phyloP scores from a whole-genome alignment of 2,329 filamentous ascomycete species.

The Scolecobasidium constrictum region DNA sequence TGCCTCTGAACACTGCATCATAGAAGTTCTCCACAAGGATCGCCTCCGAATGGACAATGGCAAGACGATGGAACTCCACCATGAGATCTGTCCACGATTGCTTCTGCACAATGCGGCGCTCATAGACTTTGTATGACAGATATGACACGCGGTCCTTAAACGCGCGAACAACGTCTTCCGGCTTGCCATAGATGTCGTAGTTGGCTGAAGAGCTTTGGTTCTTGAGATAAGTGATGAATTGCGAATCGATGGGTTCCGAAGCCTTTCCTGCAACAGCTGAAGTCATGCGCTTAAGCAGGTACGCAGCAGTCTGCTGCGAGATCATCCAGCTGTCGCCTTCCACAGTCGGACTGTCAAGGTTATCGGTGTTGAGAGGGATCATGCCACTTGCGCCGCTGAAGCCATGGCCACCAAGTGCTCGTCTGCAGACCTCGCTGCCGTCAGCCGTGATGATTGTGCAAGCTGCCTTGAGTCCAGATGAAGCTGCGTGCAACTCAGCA shows the following conservation, averaged over 20 bases:
- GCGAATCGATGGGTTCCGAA: neutral
- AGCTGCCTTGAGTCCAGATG: conserved; percentile 42
- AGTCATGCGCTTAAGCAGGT: conserved; percentile 42
- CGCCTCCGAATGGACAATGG: conserved; percentile 35
- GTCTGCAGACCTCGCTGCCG: conserved; percentile 42
- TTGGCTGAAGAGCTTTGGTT: conserved; percentile 51
- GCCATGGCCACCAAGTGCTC: conserved; percentile 43
- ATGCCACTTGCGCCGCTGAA: conserved; percentile 42
- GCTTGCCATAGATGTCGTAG: conserved; percentile 24
- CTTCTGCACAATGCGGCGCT: conserved; percentile 33
- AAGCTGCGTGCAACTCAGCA: conserved; percentile 42
- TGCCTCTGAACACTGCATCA: conserved; percentile 21
- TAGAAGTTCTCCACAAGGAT: conserved; percentile 38
- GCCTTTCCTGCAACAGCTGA: conserved; percentile 24
- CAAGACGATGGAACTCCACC: conserved; percentile 29
- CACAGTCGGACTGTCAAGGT: conserved; percentile 42
- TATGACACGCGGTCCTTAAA: conserved; percentile 24
- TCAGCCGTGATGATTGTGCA: conserved; percentile 42
- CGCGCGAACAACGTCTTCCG: conserved; percentile 28
- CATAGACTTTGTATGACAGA: conserved; percentile 31
- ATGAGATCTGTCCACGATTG: conserved; percentile 36
- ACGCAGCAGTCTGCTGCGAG: conserved; percentile 39
- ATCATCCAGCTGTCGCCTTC: conserved; percentile 49
- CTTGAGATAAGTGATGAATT: no score
- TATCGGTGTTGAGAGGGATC: conserved; percentile 39